Conservation (phyloP, 108 stramenopile species). For the Skeletonema menzelii region DNA sequence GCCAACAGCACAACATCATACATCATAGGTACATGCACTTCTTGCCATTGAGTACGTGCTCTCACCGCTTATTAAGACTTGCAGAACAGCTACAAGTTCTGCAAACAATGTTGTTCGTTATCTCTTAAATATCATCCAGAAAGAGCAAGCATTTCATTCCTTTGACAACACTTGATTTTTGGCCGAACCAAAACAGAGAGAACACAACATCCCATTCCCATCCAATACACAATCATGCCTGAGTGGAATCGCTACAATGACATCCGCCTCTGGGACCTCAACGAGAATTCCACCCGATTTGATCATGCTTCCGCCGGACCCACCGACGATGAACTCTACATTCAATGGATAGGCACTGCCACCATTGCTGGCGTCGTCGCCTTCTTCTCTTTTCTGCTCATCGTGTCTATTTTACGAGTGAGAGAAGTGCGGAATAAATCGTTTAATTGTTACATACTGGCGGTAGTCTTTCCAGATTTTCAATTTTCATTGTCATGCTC, state of each 20-base stretch:
- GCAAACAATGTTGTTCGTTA: neutral
- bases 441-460: constrained; percentile 2
- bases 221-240: neutral
- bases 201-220: too few species aligned
- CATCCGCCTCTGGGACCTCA: neutral
- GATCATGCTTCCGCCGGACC: constrained; percentile 5
- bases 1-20: too few species aligned
- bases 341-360: constrained; percentile 4
- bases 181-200: too few species aligned
- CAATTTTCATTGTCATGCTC: neutral
- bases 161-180: too few species aligned
- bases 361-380: neutral
- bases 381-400: neutral
- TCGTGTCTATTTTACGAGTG: constrained; percentile 1
- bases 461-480: neutral
- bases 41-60: too few species aligned
- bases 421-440: neutral
- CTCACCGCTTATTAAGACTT: too few species aligned
- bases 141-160: too few species aligned
- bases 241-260: neutral
- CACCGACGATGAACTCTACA: constrained; percentile 7
- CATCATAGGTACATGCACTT: too few species aligned
- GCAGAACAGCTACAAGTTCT: too few species aligned
- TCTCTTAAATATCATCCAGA: neutral
- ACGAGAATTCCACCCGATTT: constrained; percentile 53